phyloP scores from a whole-genome alignment of 805 yeast species.

The Cephaloascus fragrans region DNA sequence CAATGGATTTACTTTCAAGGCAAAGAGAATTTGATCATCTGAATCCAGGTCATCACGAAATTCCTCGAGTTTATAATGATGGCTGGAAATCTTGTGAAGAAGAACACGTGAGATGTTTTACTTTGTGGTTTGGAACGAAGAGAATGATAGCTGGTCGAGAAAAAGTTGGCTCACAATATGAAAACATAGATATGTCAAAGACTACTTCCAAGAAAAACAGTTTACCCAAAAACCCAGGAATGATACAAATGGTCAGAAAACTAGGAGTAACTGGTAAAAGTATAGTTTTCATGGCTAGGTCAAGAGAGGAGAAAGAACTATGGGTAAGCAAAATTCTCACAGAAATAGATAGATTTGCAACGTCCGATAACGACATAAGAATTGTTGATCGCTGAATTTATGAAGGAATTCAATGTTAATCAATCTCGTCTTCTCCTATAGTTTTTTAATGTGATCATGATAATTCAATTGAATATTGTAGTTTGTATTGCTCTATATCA shows the following conservation, averaged over 20 bases:
- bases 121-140: conserved; percentile 74
- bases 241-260: conserved; percentile 35
- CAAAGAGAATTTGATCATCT: conserved; percentile 35
- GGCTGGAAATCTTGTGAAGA: conserved; percentile 83
- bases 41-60: conserved; percentile 43
- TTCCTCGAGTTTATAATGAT: conserved; percentile 70
- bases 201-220: conserved; percentile 2
- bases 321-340: conserved; percentile 54
- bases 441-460: too few relatives aligned
- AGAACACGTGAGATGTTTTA: conserved; percentile 66
- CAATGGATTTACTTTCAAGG: conserved; percentile 40
- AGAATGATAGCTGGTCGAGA: conserved; percentile 24
- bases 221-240: conserved; percentile 28
- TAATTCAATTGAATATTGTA: too few relatives aligned
- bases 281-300: conserved; percentile 70
- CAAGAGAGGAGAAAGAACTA: conserved; percentile 71
- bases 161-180: neutral
- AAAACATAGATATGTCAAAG: neutral
- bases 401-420: too few relatives aligned
- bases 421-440: too few relatives aligned
- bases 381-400: too few relatives aligned
- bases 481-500: too few relatives aligned
- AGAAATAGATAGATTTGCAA: conserved; percentile 34
- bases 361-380: conserved; percentile 5
- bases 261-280: conserved; percentile 61